Percentiles rank a stretch among this genome's conserved stretches.
Evolutionary conservation across 305 asterid species (phyloP).

Genomic region (Rubia peregrina): DNA sequence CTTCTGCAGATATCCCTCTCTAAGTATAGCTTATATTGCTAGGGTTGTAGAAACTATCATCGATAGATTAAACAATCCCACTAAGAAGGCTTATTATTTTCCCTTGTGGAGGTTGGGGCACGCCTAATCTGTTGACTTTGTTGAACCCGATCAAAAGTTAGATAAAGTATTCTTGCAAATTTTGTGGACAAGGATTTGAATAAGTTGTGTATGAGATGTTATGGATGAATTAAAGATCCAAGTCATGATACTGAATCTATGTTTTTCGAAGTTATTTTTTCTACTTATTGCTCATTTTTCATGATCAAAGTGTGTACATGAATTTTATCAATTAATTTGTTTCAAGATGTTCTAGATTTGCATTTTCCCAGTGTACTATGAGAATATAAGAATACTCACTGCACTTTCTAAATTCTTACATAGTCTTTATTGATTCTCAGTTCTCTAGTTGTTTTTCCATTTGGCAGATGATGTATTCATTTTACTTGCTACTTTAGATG

Average conservation of each 20-base stretch:
- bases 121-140: slow-evolving; percentile 89
- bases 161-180: slow-evolving; percentile 59
- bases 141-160: slow-evolving; percentile 77
- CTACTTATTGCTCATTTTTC: background rate
- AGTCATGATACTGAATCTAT: background rate
- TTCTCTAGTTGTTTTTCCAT: no score
- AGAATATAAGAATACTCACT: no score
- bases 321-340: background rate
- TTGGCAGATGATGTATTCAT: no score
- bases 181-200: background rate
- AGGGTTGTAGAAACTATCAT: slow-evolving; percentile 74
- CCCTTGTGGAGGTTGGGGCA: slow-evolving; percentile 67
- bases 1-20: slow-evolving; percentile 80
- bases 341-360: background rate
- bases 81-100: slow-evolving; percentile 82
- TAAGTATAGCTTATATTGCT: slow-evolving; percentile 93
- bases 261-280: background rate
- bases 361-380: no score
- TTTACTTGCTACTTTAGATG: no score
- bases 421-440: no score
- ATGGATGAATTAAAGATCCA: background rate
- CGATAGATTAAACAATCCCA: slow-evolving; percentile 53
- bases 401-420: no score
- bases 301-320: background rate
- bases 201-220: background rate